Evolutionary conservation across 257 asterid genomes (phyloP), one percentile per base, ranked within the genome.

Genomic region (Thymus mandschuricus): DNA sequence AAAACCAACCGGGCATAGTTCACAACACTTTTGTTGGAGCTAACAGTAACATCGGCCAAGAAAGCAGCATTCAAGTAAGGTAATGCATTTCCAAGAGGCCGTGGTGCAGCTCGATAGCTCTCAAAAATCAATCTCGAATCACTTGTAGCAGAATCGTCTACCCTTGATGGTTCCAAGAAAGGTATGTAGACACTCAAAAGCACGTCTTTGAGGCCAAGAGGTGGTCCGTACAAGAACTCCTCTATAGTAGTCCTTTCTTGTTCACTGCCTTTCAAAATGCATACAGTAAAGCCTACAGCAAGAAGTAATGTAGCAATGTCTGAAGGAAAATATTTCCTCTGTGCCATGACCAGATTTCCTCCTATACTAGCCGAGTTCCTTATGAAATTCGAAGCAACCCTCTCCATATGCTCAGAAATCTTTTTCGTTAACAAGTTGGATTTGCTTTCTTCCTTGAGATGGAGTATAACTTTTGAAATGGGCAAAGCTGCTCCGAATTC

Each of bases 391-490:
- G 71, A 41, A 38, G 71, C 77, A 15, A 72, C 40, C 71, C 45
- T 72, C 34, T 72, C 77, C 77, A 72, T 63, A 64, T 72, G 77
- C n/a, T 72, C 50, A 33, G 66, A 65, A 54, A 72, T 64, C 30
- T 72, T 72, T 12, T 10, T 1, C 12, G 64, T 43, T 5, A 72
- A 15, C 3, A 72, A 13, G 29, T 52, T 64, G 71, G 71, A 45
- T 43, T 52, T 41, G 34, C 58, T 15, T 41, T 72, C 50, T 54
- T 64, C 66, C 50, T 30, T 54, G 40, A 72, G 35, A 54, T 41
- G 33, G 15, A n/a, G n/a, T 52, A 64, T 27, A 54, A 64, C 59
- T 64, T 55, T 72, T 1, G 77, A 64, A 63, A 72, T 72, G 0
- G 77, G 30, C 49, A 72, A 44, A 52, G 77, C 58, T 51, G 71